phyloP scores from a whole-genome alignment of 768 basidiomycete species.

The Butyriboletus loyo region DNA sequence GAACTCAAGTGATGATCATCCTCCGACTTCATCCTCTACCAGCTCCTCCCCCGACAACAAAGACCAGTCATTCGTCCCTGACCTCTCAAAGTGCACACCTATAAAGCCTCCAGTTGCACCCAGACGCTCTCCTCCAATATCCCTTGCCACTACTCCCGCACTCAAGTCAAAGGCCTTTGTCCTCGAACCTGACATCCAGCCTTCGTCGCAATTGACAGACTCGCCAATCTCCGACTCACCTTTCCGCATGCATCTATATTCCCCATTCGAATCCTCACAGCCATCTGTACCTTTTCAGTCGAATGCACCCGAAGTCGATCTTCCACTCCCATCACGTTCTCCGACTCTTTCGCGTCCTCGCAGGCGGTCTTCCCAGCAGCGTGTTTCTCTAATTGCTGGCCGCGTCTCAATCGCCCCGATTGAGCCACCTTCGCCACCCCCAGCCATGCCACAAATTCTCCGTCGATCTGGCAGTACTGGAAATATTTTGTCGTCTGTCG shows the following conservation, averaged over 20 bases:
- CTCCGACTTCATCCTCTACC: conserved; percentile 4
- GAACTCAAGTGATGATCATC: conserved; percentile 44
- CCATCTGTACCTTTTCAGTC: conserved; percentile 21
- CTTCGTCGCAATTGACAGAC: conserved; percentile 27
- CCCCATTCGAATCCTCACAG: conserved; percentile 23
- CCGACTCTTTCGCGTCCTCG: conserved; percentile 63
- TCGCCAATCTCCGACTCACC: conserved; percentile 32
- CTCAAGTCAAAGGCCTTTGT: conserved; percentile 24
- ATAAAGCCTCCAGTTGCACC: conserved; percentile 8
- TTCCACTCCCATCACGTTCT: conserved; percentile 41
- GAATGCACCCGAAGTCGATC: conserved; percentile 19
- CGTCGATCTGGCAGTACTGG: conserved; percentile 61
- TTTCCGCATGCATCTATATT: conserved; percentile 34
- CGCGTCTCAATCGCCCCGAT: conserved; percentile 75
- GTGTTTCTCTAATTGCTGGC: conserved; percentile 80
- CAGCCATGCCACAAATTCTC: conserved; percentile 57
- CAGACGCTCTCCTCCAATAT: conserved; percentile 12
- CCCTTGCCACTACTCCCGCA: conserved; percentile 18
- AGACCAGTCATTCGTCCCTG: conserved; percentile 6
- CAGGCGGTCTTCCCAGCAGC: conserved; percentile 77
- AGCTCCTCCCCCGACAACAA: conserved; percentile 7
- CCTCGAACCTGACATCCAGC: conserved; percentile 28
- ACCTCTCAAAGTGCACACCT: conserved; percentile 10
- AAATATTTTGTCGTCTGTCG: conserved; percentile 58
- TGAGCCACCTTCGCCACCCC: conserved; percentile 67